Conservation (phyloP, 805 yeast species). For the Saturnispora silvae region DNA sequence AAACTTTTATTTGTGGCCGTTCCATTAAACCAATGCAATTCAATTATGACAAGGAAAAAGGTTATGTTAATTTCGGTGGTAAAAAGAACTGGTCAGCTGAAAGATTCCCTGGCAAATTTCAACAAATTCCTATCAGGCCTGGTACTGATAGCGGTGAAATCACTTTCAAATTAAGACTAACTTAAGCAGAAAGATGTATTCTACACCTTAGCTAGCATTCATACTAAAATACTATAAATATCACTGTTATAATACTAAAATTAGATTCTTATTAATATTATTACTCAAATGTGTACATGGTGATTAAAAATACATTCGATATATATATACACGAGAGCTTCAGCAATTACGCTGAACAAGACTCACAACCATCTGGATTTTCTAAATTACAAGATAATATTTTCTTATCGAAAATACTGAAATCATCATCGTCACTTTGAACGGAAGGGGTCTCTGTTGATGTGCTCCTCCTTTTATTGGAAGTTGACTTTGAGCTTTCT, state of each 20-base stretch:
- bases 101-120: constrained; percentile 31
- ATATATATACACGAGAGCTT: constrained; percentile 3
- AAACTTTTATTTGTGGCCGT: constrained; percentile 24
- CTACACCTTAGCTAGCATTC: too few relatives aligned
- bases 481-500: neutral
- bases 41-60: constrained; percentile 36
- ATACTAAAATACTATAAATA: too few relatives aligned
- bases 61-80: constrained; percentile 52
- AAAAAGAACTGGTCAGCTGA: constrained; percentile 48
- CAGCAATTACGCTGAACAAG: constrained; percentile 29
- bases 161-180: constrained; percentile 6
- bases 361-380: constrained; percentile 28
- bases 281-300: too few relatives aligned
- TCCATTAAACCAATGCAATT: constrained; percentile 43
- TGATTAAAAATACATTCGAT: neutral
- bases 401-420: constrained; percentile 14
- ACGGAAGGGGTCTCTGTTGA: neutral
- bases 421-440: neutral
- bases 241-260: too few relatives aligned
- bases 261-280: too few relatives aligned
- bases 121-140: constrained; percentile 40
- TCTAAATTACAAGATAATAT: constrained; percentile 15
- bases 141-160: constrained; percentile 29
- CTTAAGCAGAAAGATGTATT: neutral
- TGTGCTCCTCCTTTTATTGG: constrained; percentile 1